Conservation (phyloP, 768 basidiomycete species). For the Trametes coccinea region DNA sequence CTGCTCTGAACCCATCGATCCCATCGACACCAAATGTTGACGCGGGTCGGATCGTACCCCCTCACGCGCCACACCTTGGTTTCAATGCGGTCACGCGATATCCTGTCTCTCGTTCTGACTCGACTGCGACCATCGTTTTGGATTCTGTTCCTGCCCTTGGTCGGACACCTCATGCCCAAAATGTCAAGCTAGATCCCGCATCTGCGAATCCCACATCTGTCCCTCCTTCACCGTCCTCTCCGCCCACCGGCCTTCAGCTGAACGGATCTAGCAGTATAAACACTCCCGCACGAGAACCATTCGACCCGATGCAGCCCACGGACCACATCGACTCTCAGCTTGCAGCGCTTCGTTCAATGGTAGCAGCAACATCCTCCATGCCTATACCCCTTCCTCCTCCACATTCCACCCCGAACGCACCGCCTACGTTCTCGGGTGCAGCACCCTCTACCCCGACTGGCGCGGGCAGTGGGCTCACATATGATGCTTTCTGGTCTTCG, state of each 20-base stretch:
- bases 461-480: conserved; percentile 18
- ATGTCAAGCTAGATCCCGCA: neutral
- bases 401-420: neutral
- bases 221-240: neutral
- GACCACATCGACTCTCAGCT: conserved; percentile 23
- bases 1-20: neutral
- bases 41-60: neutral
- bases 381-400: conserved; percentile 13
- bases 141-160: conserved; percentile 1
- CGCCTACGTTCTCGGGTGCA: neutral
- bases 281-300: conserved; percentile 15
- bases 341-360: conserved; percentile 19
- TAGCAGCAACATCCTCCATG: conserved; percentile 10
- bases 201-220: neutral
- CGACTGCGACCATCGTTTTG: conserved; percentile 16
- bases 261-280: neutral
- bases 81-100: conserved; percentile 10
- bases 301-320: conserved; percentile 22
- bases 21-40: conserved; percentile 11
- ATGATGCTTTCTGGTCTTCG: conserved; percentile 27
- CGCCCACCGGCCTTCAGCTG: neutral
- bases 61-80: conserved; percentile 17
- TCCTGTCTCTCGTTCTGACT: conserved; percentile 18
- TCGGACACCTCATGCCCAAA: neutral
- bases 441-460: neutral